These are phyloP conservation scores for Rhizoclosmatium globosum DNA, from an alignment of 192 early-diverging fungal species.

Conservation along the genomic window DNA sequence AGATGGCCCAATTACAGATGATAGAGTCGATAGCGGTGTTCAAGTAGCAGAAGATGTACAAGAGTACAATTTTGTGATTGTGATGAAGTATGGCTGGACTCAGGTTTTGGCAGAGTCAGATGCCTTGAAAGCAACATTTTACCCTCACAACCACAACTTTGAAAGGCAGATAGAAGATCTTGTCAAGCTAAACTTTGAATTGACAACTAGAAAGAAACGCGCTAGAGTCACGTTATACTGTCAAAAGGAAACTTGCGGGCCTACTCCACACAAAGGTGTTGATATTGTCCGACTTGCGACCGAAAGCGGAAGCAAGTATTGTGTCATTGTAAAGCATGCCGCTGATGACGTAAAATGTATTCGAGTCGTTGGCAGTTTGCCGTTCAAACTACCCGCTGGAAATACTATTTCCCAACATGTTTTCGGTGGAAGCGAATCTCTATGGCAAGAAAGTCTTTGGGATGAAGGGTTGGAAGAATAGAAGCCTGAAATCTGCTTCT, in stretches of 20 bases:
- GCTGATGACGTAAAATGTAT: neutral
- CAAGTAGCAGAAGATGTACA: neutral
- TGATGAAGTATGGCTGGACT: slow-evolving; percentile 1
- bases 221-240: neutral
- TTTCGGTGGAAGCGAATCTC: neutral
- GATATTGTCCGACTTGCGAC: neutral
- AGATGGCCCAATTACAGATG: neutral
- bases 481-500: no score
- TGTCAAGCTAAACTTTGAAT: neutral
- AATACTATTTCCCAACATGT: neutral
- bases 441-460: no score
- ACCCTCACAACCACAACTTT: slow-evolving; percentile 2
- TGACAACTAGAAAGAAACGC: neutral
- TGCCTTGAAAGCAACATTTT: neutral
- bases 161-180: slow-evolving; percentile 2
- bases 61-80: neutral
- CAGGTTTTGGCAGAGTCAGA: neutral
- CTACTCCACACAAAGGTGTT: neutral
- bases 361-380: slow-evolving; percentile 6
- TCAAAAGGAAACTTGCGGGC: neutral
- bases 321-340: neutral
- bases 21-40: neutral
- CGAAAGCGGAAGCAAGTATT: neutral
- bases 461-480: no score
- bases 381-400: neutral